phyloP scores from a whole-genome alignment of 345 rosid species.

The Gossypium australe region DNA sequence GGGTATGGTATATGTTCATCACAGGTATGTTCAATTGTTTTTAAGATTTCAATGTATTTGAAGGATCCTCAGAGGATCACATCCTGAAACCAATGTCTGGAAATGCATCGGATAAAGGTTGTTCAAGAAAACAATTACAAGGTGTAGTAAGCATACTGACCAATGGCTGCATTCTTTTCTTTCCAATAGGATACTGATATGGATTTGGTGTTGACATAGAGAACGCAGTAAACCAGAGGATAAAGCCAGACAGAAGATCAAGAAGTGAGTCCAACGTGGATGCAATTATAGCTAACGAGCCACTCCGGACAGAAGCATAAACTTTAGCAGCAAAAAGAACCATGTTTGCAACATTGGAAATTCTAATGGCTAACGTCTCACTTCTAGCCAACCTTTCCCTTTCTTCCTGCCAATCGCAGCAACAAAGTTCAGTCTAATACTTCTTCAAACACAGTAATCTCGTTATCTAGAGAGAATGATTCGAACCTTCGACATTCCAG shows the following conservation, averaged over 20 bases:
- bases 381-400: conserved; percentile 74
- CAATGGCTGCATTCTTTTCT: conserved; percentile 98
- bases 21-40: not conserved
- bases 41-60: not conserved
- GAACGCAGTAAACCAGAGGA: conserved; percentile 98
- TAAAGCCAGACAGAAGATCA: conserved; percentile 97
- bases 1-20: not conserved
- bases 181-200: conserved; percentile 93
- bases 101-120: not conserved
- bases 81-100: not conserved
- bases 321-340: conserved; percentile 91
- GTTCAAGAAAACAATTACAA: not conserved
- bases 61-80: not conserved
- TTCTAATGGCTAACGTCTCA: conserved; percentile 83
- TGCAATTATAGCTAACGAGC: conserved; percentile 92
- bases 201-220: conserved; percentile 96
- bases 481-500: conserved; percentile 77
- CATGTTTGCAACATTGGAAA: conserved; percentile 93
- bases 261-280: conserved; percentile 98
- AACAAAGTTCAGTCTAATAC: conserved; percentile 7
- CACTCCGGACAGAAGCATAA: conserved; percentile 83
- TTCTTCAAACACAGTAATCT: not conserved
- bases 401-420: conserved; percentile 65
- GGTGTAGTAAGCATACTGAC: conserved; percentile 38
- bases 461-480: not conserved